Evolutionary conservation across 106 monocot genomes (phyloP).

Genomic region (Platanthera zijinensis): DNA sequence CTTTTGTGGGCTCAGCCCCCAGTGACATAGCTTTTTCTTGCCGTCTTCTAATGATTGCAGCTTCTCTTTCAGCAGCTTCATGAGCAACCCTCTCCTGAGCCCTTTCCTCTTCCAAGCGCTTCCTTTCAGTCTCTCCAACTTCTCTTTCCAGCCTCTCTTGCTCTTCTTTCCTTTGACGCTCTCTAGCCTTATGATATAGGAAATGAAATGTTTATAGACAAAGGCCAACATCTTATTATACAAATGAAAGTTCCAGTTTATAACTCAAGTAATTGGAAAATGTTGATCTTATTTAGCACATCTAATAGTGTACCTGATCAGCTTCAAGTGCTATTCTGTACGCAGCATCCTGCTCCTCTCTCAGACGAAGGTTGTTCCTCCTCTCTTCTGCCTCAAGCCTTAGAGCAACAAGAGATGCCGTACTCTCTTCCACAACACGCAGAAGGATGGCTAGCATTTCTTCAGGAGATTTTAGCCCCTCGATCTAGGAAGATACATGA

Average conservation of each 20-base stretch:
- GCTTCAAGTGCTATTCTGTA: slow-evolving; percentile 88
- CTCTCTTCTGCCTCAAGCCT: slow-evolving; percentile 87
- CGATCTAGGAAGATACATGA: slow-evolving; percentile 37
- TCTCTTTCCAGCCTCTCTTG: slow-evolving; percentile 72
- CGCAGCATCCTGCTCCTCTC: slow-evolving; percentile 97
- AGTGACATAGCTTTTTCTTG: slow-evolving; percentile 90
- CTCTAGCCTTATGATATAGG: slow-evolving; percentile 61
- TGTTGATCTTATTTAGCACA: neutral
- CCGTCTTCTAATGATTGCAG: slow-evolving; percentile 64
- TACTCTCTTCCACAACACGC: slow-evolving; percentile 72
- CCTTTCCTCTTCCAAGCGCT: slow-evolving; percentile 68
- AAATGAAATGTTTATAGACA: neutral
- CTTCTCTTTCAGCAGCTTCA: slow-evolving; percentile 85
- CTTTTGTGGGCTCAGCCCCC: slow-evolving; percentile 77
- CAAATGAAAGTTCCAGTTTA: neutral
- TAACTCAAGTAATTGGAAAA: slow-evolving; percentile 2
- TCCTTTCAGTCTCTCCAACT: slow-evolving; percentile 77
- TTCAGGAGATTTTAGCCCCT: slow-evolving; percentile 72
- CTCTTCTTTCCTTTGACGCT: slow-evolving; percentile 73
- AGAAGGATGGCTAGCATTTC: slow-evolving; percentile 76
- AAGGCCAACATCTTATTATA: neutral
- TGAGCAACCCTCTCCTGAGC: slow-evolving; percentile 47
- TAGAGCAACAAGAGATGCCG: slow-evolving; percentile 44
- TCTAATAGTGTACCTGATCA: slow-evolving; percentile 46
- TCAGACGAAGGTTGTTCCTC: slow-evolving; percentile 56